These are phyloP conservation scores for Gliomastix tumulicola DNA, from an alignment of 2,329 filamentous ascomycete species.

Conservation along the genomic window DNA sequence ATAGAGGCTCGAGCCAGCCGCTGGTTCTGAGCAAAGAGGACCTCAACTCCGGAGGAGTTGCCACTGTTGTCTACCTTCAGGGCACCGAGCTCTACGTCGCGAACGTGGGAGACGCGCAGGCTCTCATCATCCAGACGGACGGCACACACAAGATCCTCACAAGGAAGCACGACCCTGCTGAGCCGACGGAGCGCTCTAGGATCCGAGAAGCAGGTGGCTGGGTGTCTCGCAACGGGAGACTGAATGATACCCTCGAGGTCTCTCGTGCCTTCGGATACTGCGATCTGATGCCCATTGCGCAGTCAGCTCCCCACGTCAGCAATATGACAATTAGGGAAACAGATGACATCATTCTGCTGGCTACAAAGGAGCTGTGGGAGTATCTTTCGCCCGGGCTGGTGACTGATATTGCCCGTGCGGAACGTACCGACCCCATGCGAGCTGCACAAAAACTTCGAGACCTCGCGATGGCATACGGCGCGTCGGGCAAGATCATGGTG, in stretches of 20 bases:
- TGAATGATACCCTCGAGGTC: constrained; percentile 87
- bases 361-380: constrained; percentile 91
- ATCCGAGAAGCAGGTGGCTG: constrained; percentile 94
- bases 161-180: constrained; percentile 87
- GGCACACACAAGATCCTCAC: constrained; percentile 79
- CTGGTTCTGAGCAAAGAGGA: constrained; percentile 84
- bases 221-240: constrained; percentile 87
- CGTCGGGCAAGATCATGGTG: constrained; percentile 93
- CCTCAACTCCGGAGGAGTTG: constrained; percentile 81
- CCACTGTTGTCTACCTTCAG: constrained; percentile 84
- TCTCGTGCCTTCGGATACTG: constrained; percentile 94
- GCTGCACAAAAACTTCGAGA: constrained; percentile 92
- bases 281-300: constrained; percentile 84
- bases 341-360: constrained; percentile 89
- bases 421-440: constrained; percentile 85
- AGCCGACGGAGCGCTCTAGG: constrained; percentile 73
- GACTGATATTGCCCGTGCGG: constrained; percentile 82
- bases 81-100: constrained; percentile 88
- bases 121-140: constrained; percentile 88
- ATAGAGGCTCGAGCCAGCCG: constrained; percentile 65
- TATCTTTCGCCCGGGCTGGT: constrained; percentile 85
- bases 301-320: constrained; percentile 79
- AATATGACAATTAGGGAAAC: constrained; percentile 75
- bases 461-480: constrained; percentile 90
- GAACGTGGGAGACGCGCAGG: constrained; percentile 92